Evolutionary conservation across 2,329 filamentous ascomycete species (phyloP), one percentile per base, ranked within the genome.

Genomic region (Davidsoniella eucalypti): DNA sequence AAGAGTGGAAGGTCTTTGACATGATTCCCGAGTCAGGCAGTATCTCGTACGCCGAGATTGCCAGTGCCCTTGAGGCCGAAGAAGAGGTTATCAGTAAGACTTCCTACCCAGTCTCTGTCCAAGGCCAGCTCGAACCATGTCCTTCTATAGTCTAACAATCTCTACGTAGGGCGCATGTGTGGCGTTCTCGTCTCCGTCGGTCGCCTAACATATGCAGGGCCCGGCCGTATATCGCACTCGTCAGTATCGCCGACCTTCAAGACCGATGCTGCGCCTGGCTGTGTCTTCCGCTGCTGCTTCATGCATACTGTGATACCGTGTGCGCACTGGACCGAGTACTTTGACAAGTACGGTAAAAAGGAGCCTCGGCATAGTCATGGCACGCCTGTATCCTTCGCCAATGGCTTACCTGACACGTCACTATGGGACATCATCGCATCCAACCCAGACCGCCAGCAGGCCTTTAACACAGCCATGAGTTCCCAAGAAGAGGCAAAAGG

Each of bases 1-100:
- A 59, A 25, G 55, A 60, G 37, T 64, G 63, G 61, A 56, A 57
- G 7, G 58, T 55, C 0, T 64, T 65, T 45, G 60, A 62, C 5
- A 43, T 52, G 1, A 62, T 67, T 17, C 62, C 63, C 0, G 14
- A 45, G 2, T 55, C 57, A 0, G 60, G 56, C 1, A 29, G 52
- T 1, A 60, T 64, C 12, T 57, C 59, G 5, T 60, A 59, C 47
- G 38, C 42, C 0, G 57, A 61, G 0, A 54, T 67, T 4, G 62
- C 62, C 0, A 47, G 48, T 5, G 57, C 57, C 7, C 23, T 63
- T 2, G 50, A 57, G 0, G 59, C 58, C 1, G 60, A 67, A 14
- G 49, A 45, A 1, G 36, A 51, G 1, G 53, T 65, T 2, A 60
- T 64, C 40, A 41, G 46, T 49, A 42, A 23, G 46, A 25, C 7